These are phyloP conservation scores for Verbena officinalis DNA, from an alignment of 257 asterid species.

Conservation along the genomic window DNA sequence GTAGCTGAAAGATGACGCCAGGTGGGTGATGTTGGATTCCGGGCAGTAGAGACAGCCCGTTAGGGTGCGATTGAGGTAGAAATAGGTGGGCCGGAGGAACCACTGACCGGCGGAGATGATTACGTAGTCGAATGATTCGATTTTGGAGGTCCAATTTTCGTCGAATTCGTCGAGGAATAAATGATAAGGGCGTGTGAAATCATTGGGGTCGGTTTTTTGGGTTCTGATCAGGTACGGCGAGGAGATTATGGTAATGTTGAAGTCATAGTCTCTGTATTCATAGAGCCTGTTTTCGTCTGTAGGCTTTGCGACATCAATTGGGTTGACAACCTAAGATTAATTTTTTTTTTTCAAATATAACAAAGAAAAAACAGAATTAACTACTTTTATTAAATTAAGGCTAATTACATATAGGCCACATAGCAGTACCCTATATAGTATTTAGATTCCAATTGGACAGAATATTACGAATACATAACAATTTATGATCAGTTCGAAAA, in stretches of 20 bases:
- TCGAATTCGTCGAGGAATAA: constrained; percentile 62
- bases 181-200: constrained; percentile 39
- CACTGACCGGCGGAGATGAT: constrained; percentile 63
- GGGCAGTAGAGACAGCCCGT: constrained; percentile 60
- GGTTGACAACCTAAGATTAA: constrained; percentile 38
- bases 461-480: too few relatives aligned
- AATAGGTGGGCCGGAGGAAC: constrained; percentile 62
- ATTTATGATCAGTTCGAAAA: too few relatives aligned
- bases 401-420: too few relatives aligned
- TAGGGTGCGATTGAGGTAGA: constrained; percentile 47
- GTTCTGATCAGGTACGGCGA: constrained; percentile 55
- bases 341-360: too few relatives aligned
- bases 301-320: constrained; percentile 42
- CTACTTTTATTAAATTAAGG: too few relatives aligned
- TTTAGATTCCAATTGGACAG: too few relatives aligned
- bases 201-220: constrained; percentile 39
- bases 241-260: constrained; percentile 57
- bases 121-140: constrained; percentile 45
- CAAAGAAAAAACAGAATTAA: neutral
- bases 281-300: constrained; percentile 42
- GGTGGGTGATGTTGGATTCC: constrained; percentile 43
- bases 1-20: constrained; percentile 43
- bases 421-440: too few relatives aligned
- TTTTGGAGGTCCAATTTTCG: constrained; percentile 38
- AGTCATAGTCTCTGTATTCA: constrained; percentile 47